phyloP scores from a whole-genome alignment of 2,329 filamentous ascomycete genomes.

The Trichoderma aggressivum region DNA sequence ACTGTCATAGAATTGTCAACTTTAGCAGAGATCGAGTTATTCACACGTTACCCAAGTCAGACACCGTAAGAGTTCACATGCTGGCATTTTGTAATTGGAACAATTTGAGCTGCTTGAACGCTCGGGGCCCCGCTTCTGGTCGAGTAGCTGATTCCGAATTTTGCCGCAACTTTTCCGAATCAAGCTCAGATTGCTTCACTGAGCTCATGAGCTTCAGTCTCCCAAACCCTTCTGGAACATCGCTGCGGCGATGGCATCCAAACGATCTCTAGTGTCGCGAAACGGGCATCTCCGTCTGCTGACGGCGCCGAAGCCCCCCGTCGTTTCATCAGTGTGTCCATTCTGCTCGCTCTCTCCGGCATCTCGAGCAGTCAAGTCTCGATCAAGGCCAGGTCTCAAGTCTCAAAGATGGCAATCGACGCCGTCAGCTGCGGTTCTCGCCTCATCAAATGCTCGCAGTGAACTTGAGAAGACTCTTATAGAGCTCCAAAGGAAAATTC shows the following conservation, averaged over 20 bases:
- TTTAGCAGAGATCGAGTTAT: neutral
- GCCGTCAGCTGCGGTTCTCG: conserved; percentile 24
- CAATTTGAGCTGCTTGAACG: neutral
- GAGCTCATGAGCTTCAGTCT: conserved; percentile 1
- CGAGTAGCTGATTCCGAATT: conserved; percentile 10
- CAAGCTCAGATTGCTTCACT: conserved; percentile 12
- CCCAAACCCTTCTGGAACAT: neutral
- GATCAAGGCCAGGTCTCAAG: conserved; percentile 24
- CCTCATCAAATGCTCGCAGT: conserved; percentile 37
- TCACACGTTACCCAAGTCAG: neutral
- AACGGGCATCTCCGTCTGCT: conserved; percentile 29
- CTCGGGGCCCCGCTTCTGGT: neutral
- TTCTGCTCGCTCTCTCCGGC: conserved; percentile 32
- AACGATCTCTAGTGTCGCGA: conserved; percentile 29
- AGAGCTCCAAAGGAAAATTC: conserved; percentile 58
- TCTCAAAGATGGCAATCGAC: conserved; percentile 31
- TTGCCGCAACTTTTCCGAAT: conserved; percentile 21
- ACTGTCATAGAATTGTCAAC: neutral
- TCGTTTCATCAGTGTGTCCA: conserved; percentile 27
- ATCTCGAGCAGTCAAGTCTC: conserved; percentile 21
- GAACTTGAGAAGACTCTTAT: conserved; percentile 59
- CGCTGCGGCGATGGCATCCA: conserved; percentile 30
- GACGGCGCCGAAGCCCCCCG: conserved; percentile 21
- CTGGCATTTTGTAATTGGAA: neutral
- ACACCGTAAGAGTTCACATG: neutral